Evolutionary conservation across 345 rosid genomes (phyloP).

Genomic region (Garcia nutans): DNA sequence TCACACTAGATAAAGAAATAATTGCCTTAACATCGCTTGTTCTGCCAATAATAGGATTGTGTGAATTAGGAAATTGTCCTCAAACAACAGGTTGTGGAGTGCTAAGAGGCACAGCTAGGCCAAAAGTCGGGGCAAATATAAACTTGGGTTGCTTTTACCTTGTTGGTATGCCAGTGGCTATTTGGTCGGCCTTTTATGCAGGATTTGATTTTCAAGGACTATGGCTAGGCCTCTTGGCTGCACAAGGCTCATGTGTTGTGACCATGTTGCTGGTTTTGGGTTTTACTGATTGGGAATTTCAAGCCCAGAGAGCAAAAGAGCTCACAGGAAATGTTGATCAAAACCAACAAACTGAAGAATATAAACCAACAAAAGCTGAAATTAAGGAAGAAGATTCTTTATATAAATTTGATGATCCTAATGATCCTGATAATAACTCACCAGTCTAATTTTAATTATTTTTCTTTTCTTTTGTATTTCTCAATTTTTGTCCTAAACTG

Average conservation of each 20-base stretch:
- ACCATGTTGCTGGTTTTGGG: conserved; percentile 59
- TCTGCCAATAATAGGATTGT: conserved; percentile 75
- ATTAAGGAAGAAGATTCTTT: conserved; percentile 39
- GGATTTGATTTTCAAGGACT: conserved; percentile 70
- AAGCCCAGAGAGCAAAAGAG: conserved; percentile 56
- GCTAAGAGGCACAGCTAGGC: conserved; percentile 78
- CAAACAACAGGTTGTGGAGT: conserved; percentile 87
- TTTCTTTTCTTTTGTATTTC: background rate
- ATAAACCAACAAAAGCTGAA: conserved; percentile 29
- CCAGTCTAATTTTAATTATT: conserved; percentile 17
- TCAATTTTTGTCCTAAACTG: conserved; percentile 15
- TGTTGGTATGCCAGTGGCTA: conserved; percentile 79
- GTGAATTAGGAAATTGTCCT: conserved; percentile 91
- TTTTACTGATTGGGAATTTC: conserved; percentile 63
- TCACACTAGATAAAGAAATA: conserved; percentile 63
- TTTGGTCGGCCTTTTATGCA: conserved; percentile 54
- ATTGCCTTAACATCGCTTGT: conserved; percentile 59
- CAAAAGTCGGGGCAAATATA: conserved; percentile 76
- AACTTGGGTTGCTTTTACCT: conserved; percentile 81
- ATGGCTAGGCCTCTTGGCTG: conserved; percentile 84
- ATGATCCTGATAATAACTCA: conserved; percentile 19
- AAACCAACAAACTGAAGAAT: conserved; percentile 25
- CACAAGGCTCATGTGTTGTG: conserved; percentile 69
- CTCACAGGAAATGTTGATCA: conserved; percentile 45
- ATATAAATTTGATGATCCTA: conserved; percentile 24